These are phyloP conservation scores for Vitis cinerea DNA, from an alignment of 164 flowering plant species.

Conservation along the genomic window DNA sequence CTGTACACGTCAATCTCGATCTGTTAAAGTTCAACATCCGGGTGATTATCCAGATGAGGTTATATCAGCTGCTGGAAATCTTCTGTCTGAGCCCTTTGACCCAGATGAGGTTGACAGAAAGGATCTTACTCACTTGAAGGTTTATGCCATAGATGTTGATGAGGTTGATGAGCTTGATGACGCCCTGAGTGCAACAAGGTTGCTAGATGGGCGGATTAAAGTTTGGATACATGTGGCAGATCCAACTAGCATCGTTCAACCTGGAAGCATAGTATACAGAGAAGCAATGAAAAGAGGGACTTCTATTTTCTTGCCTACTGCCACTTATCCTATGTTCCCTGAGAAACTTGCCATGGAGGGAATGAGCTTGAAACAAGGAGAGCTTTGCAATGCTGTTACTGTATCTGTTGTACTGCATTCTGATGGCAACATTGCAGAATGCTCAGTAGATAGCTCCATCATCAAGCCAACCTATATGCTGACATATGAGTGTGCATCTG, in stretches of 20 bases:
- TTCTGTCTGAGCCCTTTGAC: slow-evolving; percentile 58
- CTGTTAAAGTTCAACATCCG: slow-evolving; percentile 64
- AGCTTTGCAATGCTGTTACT: slow-evolving; percentile 70
- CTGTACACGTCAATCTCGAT: slow-evolving; percentile 92
- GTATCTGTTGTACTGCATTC: too few species aligned
- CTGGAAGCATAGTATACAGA: slow-evolving; percentile 81
- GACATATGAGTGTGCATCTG: too few species aligned
- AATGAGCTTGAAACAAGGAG: slow-evolving; percentile 94
- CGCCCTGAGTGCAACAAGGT: slow-evolving; percentile 86
- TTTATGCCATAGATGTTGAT: slow-evolving; percentile 97
- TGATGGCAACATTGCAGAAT: too few species aligned
- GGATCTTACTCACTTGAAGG: slow-evolving; percentile 86
- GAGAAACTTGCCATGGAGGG: slow-evolving; percentile 34
- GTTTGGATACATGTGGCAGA: slow-evolving; percentile 98
- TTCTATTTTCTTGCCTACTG: slow-evolving; percentile 88
- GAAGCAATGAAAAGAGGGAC: slow-evolving; percentile 94
- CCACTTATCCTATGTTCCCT: slow-evolving; percentile 92
- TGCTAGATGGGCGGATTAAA: slow-evolving; percentile 89
- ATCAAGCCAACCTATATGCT: too few species aligned
- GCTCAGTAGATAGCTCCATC: too few species aligned
- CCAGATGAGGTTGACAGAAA: slow-evolving; percentile 66
- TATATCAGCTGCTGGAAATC: slow-evolving; percentile 60
- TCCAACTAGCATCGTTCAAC: slow-evolving; percentile 72
- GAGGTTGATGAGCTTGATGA: slow-evolving; percentile 75
- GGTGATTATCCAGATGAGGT: slow-evolving; percentile 62